These are phyloP conservation scores for Tylopilus vinaceipallidus DNA, from an alignment of 768 basidiomycete species.

Conservation along the genomic window DNA sequence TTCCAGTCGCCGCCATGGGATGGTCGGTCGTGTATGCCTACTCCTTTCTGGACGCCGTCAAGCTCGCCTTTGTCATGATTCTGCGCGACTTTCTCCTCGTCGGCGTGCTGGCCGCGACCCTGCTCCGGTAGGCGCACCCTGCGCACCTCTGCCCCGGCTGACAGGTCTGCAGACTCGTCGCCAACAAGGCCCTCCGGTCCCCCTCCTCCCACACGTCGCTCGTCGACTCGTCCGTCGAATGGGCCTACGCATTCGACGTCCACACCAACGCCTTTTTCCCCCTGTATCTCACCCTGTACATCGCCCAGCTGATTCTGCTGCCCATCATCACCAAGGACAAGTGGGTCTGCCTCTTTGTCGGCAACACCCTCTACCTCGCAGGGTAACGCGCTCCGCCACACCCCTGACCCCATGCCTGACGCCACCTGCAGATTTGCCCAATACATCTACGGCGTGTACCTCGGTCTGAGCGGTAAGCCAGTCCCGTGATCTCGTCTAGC, in stretches of 20 bases:
- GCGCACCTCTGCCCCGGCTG: conserved; percentile 10
- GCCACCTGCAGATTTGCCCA: conserved; percentile 65
- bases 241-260: conserved; percentile 95
- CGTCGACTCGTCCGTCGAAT: conserved; percentile 76
- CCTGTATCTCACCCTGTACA: conserved; percentile 84
- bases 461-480: conserved; percentile 72
- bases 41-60: conserved; percentile 50
- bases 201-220: conserved; percentile 71
- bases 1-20: conserved; percentile 70
- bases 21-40: conserved; percentile 87
- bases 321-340: conserved; percentile 80
- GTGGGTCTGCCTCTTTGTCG: conserved; percentile 93
- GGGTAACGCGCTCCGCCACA: conserved; percentile 51
- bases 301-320: conserved; percentile 83
- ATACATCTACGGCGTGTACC: conserved; percentile 89
- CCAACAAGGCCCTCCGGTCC: conserved; percentile 68
- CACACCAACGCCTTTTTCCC: conserved; percentile 98
- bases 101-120: conserved; percentile 70
- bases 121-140: conserved; percentile 56
- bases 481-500: conserved; percentile 2
- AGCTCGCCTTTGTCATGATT: conserved; percentile 78
- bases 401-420: conserved; percentile 4
- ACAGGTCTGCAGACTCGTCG: conserved; percentile 50
- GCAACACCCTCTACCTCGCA: conserved; percentile 75
- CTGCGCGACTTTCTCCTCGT: conserved; percentile 83